Evolutionary conservation across 83 land plant species (phyloP).

Genomic region (Picea abies): DNA sequence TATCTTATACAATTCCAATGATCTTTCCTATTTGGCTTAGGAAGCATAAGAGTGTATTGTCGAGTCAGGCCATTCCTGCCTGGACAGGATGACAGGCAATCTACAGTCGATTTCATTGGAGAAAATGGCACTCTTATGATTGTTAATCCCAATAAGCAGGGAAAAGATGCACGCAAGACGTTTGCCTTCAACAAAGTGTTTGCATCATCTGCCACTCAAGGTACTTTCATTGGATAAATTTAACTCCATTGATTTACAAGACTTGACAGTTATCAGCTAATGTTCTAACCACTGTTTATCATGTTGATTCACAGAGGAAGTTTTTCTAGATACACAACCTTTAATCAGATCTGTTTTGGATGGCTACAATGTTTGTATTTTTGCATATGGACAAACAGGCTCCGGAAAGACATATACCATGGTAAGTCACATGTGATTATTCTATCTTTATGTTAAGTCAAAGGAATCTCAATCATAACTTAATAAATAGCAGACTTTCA

Average conservation of each 20-base stretch:
- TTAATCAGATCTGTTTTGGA: conserved; percentile 33
- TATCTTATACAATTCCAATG: not conserved
- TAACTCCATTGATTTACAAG: not conserved
- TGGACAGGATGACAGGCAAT: conserved; percentile 29
- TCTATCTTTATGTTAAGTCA: not conserved
- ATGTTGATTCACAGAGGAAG: conserved; percentile 25
- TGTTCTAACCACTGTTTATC: not conserved
- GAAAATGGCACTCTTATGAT: conserved; percentile 61
- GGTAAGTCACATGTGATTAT: conserved; percentile 14
- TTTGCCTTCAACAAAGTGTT: conserved; percentile 62
- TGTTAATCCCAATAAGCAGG: conserved; percentile 51
- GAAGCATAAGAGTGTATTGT: conserved; percentile 49
- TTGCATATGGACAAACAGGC: conserved; percentile 47
- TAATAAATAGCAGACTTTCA: not conserved
- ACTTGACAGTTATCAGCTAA: not conserved
- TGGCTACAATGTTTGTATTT: conserved; percentile 42
- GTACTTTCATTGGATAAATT: conserved; percentile 5
- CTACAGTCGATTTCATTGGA: conserved; percentile 57
- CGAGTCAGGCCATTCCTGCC: conserved; percentile 61
- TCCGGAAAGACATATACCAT: conserved; percentile 46
- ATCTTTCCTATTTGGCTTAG: conserved; percentile 20
- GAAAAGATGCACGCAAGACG: conserved; percentile 51
- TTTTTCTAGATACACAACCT: conserved; percentile 32
- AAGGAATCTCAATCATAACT: not conserved
- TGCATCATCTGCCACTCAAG: conserved; percentile 47